These are phyloP conservation scores for Suhomyces vadensis DNA, from an alignment of 805 yeast species.

Conservation along the genomic window DNA sequence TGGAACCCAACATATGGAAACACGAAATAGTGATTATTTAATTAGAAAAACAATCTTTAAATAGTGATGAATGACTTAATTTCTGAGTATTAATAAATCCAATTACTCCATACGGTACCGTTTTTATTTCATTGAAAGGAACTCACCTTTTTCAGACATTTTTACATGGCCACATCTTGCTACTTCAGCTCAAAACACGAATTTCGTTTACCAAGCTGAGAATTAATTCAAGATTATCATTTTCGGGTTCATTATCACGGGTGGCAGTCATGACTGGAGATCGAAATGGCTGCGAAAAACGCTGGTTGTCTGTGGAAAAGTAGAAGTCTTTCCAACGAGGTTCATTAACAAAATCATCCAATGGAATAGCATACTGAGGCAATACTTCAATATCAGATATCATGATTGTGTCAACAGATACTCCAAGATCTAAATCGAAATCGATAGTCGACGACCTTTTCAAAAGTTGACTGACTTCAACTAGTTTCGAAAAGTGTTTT, in stretches of 20 bases:
- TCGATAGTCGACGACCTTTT: constrained; percentile 25
- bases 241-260: background rate
- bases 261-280: background rate
- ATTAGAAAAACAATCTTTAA: too few relatives aligned
- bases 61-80: too few relatives aligned
- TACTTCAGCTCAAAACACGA: background rate
- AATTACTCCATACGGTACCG: too few relatives aligned
- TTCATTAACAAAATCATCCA: constrained; percentile 6
- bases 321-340: constrained; percentile 9
- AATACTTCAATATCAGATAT: background rate
- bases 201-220: background rate
- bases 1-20: too few relatives aligned
- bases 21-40: too few relatives aligned
- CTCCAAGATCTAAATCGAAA: constrained; percentile 21
- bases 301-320: background rate
- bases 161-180: background rate
- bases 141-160: background rate
- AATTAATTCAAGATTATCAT: background rate
- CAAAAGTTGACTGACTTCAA: constrained; percentile 25
- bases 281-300: background rate
- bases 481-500: constrained; percentile 29
- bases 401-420: constrained; percentile 7
- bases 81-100: too few relatives aligned
- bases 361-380: constrained; percentile 9
- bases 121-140: too few relatives aligned